These are phyloP conservation scores for Sutorius australiensis DNA, from an alignment of 768 basidiomycete genomes.

Conservation along the genomic window DNA sequence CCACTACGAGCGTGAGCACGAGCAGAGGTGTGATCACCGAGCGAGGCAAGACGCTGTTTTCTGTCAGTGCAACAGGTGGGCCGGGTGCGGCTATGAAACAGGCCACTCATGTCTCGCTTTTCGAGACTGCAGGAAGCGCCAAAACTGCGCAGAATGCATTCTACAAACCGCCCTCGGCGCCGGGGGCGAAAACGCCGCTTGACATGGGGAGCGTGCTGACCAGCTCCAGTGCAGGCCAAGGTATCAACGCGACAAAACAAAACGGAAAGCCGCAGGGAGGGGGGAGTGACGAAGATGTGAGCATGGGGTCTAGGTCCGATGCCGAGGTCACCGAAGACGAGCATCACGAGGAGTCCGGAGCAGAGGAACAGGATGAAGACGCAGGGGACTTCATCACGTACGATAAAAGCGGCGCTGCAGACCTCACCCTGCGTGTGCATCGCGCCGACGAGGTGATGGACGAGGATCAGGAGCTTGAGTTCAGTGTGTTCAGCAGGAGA, in stretches of 20 bases:
- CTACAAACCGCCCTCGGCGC: constrained; percentile 47
- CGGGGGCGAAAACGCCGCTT: not conserved
- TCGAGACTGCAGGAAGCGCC: constrained; percentile 46
- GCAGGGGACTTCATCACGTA: constrained; percentile 17
- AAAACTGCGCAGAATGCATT: constrained; percentile 61
- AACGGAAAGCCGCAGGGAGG: constrained; percentile 5
- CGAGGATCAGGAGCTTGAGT: constrained; percentile 12
- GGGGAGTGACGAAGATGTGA: constrained; percentile 16
- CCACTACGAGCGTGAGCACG: not conserved
- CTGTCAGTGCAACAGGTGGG: not conserved
- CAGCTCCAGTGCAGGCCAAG: not conserved
- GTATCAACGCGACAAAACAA: not conserved
- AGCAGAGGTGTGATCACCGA: constrained; percentile 13
- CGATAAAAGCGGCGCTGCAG: constrained; percentile 16
- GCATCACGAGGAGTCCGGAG: not conserved
- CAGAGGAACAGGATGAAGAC: constrained; percentile 11
- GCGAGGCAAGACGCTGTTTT: constrained; percentile 16
- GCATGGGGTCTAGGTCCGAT: constrained; percentile 21
- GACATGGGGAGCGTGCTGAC: constrained; percentile 2
- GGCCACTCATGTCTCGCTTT: constrained; percentile 27
- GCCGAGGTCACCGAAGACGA: constrained; percentile 10
- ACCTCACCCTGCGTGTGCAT: constrained; percentile 15
- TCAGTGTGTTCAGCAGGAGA: constrained; percentile 22
- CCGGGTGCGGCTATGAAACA: constrained; percentile 4
- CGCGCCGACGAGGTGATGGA: constrained; percentile 9